Conservation (phyloP, 2,329 filamentous ascomycete species). For the Calonectria pauciramosa region DNA sequence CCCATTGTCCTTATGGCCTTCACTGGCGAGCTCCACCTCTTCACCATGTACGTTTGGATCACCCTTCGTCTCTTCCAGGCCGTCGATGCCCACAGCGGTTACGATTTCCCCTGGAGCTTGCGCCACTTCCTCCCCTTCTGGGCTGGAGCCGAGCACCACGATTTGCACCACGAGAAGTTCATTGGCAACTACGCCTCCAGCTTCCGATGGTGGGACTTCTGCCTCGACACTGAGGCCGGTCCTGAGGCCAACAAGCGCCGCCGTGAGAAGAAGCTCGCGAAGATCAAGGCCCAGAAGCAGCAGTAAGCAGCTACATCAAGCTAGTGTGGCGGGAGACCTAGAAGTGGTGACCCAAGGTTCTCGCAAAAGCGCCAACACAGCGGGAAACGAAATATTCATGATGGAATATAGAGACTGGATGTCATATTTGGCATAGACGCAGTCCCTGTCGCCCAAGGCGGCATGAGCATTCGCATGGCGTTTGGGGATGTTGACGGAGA, state of each 20-base stretch:
- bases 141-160: constrained; percentile 97
- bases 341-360: constrained; percentile 43
- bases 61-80: constrained; percentile 93
- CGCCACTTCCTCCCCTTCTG: constrained; percentile 97
- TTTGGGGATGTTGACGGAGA: constrained; percentile 46
- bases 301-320: constrained; percentile 61
- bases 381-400: constrained; percentile 35
- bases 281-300: constrained; percentile 76
- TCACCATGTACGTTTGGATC: constrained; percentile 99
- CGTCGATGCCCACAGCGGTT: constrained; percentile 96
- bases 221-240: constrained; percentile 93
- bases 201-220: constrained; percentile 99
- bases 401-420: constrained; percentile 42
- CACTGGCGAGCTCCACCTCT: constrained; percentile 89
- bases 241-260: constrained; percentile 88
- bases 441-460: constrained; percentile 37
- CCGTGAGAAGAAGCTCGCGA: constrained; percentile 80
- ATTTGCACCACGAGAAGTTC: constrained; percentile 97
- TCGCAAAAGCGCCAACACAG: constrained; percentile 25
- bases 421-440: constrained; percentile 30
- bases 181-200: constrained; percentile 98
- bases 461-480: constrained; percentile 48
- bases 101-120: constrained; percentile 98
- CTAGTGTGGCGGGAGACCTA: constrained; percentile 26
- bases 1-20: constrained; percentile 88